phyloP scores from a whole-genome alignment of 306 rosid species.

The Trifolium subterraneum region DNA sequence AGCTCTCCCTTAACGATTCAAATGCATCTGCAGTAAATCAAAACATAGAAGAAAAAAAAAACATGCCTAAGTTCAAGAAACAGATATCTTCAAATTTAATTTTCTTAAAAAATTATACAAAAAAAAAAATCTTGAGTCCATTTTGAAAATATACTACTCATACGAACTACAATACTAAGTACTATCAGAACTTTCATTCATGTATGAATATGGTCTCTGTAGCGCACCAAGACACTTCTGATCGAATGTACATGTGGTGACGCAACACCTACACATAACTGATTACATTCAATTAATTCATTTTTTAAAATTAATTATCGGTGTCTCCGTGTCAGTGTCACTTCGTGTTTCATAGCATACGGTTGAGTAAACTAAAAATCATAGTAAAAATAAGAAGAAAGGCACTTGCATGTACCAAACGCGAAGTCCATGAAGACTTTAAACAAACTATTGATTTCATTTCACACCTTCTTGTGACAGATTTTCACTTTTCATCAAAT shows the following conservation, averaged over 20 bases:
- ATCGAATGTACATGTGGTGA: too few relatives aligned
- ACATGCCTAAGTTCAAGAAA: background rate
- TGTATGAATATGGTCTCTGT: background rate
- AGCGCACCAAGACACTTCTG: too few relatives aligned
- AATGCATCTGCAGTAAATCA: constrained; percentile 72
- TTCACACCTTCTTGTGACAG: constrained; percentile 84
- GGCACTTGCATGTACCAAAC: constrained; percentile 46
- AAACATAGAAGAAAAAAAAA: background rate
- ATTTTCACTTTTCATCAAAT: constrained; percentile 86
- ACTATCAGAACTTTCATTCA: background rate
- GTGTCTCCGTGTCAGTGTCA: too few relatives aligned
- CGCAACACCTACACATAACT: background rate
- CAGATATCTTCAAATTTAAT: constrained; percentile 19
- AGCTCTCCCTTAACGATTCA: constrained; percentile 74
- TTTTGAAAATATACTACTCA: constrained; percentile 11
- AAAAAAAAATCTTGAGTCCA: background rate
- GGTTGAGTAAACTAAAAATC: background rate
- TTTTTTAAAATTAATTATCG: too few relatives aligned
- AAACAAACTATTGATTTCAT: constrained; percentile 46
- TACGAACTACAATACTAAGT: background rate
- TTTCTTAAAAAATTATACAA: background rate
- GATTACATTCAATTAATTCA: too few relatives aligned
- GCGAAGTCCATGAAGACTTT: constrained; percentile 42
- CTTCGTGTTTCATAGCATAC: background rate
- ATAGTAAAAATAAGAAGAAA: constrained; percentile 24